phyloP scores from a whole-genome alignment of 176 grass and related monocot genomes.

The Eragrostis curvula region DNA sequence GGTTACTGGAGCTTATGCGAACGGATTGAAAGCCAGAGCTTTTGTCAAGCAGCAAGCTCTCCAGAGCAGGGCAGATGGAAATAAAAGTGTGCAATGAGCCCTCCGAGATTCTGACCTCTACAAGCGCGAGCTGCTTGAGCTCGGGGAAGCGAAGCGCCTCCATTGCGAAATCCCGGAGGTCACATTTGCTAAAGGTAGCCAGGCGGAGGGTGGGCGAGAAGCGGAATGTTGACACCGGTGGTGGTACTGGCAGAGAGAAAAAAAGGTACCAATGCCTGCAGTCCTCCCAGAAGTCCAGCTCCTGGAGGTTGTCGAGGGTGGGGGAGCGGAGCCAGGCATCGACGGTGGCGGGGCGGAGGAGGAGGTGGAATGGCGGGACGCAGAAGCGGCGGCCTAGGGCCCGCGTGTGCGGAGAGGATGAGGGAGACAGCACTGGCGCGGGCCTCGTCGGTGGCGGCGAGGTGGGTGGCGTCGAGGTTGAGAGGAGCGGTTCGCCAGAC shows the following conservation, averaged over 20 bases:
- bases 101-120: neutral
- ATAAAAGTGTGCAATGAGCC: neutral
- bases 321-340: neutral
- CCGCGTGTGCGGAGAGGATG: neutral
- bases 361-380: neutral
- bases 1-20: neutral
- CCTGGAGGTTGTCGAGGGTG: conserved; percentile 2
- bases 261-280: fast-evolving
- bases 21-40: neutral
- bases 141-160: neutral
- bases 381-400: neutral
- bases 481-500: neutral
- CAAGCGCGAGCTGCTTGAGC: conserved; percentile 1
- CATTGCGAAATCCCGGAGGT: neutral
- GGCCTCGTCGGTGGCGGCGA: neutral
- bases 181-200: neutral
- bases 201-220: neutral
- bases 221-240: conserved; percentile 32
- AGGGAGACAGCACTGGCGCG: neutral
- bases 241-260: neutral
- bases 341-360: neutral
- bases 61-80: neutral
- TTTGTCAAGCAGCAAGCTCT: neutral
- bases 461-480: neutral
- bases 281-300: neutral